These are phyloP conservation scores for Phaeotremella fagi DNA, from an alignment of 768 basidiomycete genomes.

Conservation along the genomic window DNA sequence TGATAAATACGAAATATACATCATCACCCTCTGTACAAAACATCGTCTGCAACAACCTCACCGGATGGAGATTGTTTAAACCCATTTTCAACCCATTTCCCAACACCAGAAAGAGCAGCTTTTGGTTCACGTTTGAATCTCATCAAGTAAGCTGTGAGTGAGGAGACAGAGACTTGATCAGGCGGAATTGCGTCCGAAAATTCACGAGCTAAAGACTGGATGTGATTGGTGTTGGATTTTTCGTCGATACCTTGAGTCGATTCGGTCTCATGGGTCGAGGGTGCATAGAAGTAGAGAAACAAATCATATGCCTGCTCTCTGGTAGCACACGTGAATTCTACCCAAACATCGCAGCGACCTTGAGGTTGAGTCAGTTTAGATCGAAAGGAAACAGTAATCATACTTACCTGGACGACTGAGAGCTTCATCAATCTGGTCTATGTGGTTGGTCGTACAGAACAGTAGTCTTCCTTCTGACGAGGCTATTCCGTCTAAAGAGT, in stretches of 20 bases:
- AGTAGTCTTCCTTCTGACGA: slow-evolving; percentile 18
- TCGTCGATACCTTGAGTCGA: neutral
- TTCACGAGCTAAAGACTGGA: slow-evolving; percentile 53
- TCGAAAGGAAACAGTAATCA: neutral
- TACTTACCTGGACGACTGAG: neutral
- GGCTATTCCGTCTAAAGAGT: neutral
- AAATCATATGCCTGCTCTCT: neutral
- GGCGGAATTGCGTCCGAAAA: slow-evolving; percentile 66
- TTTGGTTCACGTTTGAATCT: slow-evolving; percentile 60
- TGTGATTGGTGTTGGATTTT: neutral
- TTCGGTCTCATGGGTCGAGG: neutral
- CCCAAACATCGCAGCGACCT: slow-evolving; percentile 1
- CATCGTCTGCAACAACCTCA: too few species aligned
- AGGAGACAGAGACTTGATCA: slow-evolving; percentile 83
- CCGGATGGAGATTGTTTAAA: slow-evolving; percentile 8
- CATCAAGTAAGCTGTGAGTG: slow-evolving; percentile 80
- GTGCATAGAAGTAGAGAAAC: neutral
- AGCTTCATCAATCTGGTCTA: slow-evolving; percentile 18
- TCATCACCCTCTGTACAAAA: too few species aligned
- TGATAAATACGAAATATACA: too few species aligned
- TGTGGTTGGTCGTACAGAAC: slow-evolving; percentile 24
- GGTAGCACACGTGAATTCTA: neutral
- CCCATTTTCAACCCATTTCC: slow-evolving; percentile 63
- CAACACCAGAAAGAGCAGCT: slow-evolving; percentile 71
- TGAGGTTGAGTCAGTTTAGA: neutral